Base-by-base conservation (phyloP, 202 grass and related monocot species). In the Carex arenaria region DNA sequence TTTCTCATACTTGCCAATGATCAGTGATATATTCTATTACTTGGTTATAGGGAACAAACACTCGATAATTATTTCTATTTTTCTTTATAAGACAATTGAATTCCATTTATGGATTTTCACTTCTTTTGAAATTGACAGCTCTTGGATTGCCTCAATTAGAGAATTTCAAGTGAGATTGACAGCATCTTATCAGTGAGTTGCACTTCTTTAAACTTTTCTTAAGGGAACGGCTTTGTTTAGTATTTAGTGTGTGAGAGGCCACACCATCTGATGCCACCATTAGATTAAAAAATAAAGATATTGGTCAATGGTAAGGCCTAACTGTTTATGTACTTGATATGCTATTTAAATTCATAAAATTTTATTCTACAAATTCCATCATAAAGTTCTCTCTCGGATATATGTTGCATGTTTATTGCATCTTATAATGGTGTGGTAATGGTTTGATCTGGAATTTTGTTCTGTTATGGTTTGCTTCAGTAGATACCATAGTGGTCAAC, bases 91-190 rank as follows among this genome's bases (percentile, higher is more conserved):
- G 59, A 74, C 57, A 43, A 26, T 83, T 43, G 31, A 42, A 87
- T 19, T 79, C 40, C 18, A 74, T 66, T 31, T 42, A 22, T 45
- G 26, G 67, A 26, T 40, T 55, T 55, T 54, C n/a, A 85, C 7
- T 84, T 84, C 13, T 72, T 72, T 82, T 34, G 15, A 61, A 67
- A 70, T 84, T 40, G 82, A 62, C 84, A 98, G 92, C 71, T 98
- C 59, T 79, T 94, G 86, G 95, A 98, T 85, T 87, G 65, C 89
- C 90, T 98, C 56, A 93, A 93, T 57, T 94, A 92, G 95, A 98
- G 95, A 91, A 66, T 94, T 78, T 90, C 93, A 75, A 98, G 94
- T 87, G 92, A 87, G 70, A 98, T 98, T 36, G 95, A 94, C 59
- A 85, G 59, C 3, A 85, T 98, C 79, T 83, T 98, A 45, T 78